A percentile compares a stretch with the other conserved stretches of the same genome.
Conservation (phyloP, 1,139 yeast species). For the Hemisphaericaspora lyxosophila region DNA sequence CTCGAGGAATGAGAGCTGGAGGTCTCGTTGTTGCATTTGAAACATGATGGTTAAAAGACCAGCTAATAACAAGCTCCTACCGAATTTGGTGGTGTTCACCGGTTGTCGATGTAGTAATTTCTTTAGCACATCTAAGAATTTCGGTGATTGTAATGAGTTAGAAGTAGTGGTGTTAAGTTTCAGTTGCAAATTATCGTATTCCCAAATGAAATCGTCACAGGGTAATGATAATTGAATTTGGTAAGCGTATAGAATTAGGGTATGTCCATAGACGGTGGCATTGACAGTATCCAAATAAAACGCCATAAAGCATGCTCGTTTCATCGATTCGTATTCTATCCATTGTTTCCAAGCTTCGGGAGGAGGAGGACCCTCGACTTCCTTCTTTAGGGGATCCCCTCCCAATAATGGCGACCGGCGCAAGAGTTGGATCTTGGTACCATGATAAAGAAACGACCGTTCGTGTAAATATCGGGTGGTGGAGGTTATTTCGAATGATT, state of each 20-base stretch:
- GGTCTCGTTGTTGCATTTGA: constrained; percentile 71
- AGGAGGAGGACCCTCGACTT: constrained; percentile 20
- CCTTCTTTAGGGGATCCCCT: constrained; percentile 50
- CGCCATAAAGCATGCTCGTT: constrained; percentile 32
- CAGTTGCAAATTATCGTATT: constrained; percentile 16
- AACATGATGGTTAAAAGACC: constrained; percentile 67
- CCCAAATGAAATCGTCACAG: constrained; percentile 35
- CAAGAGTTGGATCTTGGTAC: constrained; percentile 66
- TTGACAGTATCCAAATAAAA: constrained; percentile 33
- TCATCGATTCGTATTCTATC: constrained; percentile 35
- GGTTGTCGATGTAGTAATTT: constrained; percentile 53
- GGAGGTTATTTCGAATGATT: constrained; percentile 54
- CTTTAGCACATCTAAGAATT: constrained; percentile 56
- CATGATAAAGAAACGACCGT: constrained; percentile 72
- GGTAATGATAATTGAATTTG: constrained; percentile 32
- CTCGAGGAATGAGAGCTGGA: constrained; percentile 44
- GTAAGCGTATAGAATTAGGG: constrained; percentile 28
- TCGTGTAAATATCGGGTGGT: constrained; percentile 58
- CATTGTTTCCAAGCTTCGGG: constrained; percentile 27
- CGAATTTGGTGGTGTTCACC: constrained; percentile 51
- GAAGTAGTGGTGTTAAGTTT: constrained; percentile 3
- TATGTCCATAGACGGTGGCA: constrained; percentile 35
- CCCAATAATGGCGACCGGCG: constrained; percentile 69
- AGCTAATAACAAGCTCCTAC: constrained; percentile 61
- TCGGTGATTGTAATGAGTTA: constrained; percentile 17